Base-by-base conservation (phyloP, 2,329 filamentous ascomycete species). In the Sarocladium kiliense region DNA sequence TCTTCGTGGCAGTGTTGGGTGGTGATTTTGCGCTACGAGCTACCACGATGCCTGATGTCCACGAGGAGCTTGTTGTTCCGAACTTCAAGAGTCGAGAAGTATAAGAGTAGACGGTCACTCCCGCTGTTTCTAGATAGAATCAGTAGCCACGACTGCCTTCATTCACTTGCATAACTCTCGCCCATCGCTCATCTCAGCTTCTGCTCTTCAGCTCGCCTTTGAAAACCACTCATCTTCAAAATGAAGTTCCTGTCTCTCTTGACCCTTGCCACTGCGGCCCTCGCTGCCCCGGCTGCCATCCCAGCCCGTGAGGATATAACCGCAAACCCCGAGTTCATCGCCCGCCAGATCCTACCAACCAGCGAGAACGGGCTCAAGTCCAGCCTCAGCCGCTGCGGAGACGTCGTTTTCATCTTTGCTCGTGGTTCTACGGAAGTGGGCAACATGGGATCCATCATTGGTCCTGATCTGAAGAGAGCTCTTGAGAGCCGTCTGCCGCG, bases 391-490 rank as follows among this genome's bases (percentile, higher is more conserved):
- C 11, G 57, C 55, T 64, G 62, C 58, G 57, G 58, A 26, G 58
- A 62, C 23, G 60, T 61, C 18, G 57, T 63, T 44, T 58, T 64
- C 56, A 45, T 64, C 51, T 64, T 61, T 26, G 62, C 62, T 14
- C 62, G 62, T 23, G 61, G 62, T 4, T 63, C 62, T 12, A 63
- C 61, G 19, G 62, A 64, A 50, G 51, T 55, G n/a, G 60, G 60
- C 19, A 62, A 62, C 57, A 61, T 62, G 57, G 61, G 61, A 41
- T 58, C 59, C 26, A 53, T 54, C 27, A 56, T 63, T 27, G 62
- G 62, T 11, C 62, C 61, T 16, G 58, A 55, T 30, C 58, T 61
- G 23, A 53, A 27, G 54, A 56, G 58, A 18, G 54, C 55, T 16
- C 50, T 63, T 7, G 61, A 62, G 41, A 26, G 45, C 30, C 54